Conservation (phyloP, 768 basidiomycete genomes). For the Trametes gibbosa region DNA sequence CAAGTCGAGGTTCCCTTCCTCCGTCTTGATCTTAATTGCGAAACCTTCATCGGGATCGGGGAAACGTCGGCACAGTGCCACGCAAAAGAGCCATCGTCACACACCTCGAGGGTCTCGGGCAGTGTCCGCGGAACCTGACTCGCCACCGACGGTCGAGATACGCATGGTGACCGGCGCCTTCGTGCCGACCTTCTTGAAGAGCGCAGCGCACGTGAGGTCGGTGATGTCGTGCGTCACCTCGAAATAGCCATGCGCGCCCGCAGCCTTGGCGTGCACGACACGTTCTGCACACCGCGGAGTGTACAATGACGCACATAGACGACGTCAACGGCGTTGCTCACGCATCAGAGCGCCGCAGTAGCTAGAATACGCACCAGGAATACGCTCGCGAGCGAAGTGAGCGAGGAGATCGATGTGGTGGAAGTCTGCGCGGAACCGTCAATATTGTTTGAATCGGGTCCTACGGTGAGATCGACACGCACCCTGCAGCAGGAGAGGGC, state of each 20-base stretch:
- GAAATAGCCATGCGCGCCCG: constrained; percentile 92
- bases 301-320: background rate
- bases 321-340: background rate
- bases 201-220: constrained; percentile 70
- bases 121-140: constrained; percentile 85
- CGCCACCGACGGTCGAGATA: constrained; percentile 94
- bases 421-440: constrained; percentile 58
- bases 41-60: constrained; percentile 54
- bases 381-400: constrained; percentile 93
- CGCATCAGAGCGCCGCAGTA: background rate
- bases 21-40: constrained; percentile 83
- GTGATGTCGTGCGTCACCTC: constrained; percentile 83
- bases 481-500: constrained; percentile 91
- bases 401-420: constrained; percentile 87
- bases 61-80: background rate
- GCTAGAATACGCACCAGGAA: constrained; percentile 46
- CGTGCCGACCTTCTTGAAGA: constrained; percentile 66
- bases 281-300: constrained; percentile 49
- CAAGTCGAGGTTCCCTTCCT: constrained; percentile 90
- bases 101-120: constrained; percentile 77
- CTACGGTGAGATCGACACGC: constrained; percentile 18
- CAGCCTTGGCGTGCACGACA: constrained; percentile 91
- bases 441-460: background rate
- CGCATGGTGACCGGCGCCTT: constrained; percentile 74
- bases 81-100: background rate